A percentile compares a stretch with the other conserved stretches of the same genome.
These are phyloP conservation scores for Cupressus sempervirens DNA, from an alignment of 75 land plant species.

Conservation along the genomic window DNA sequence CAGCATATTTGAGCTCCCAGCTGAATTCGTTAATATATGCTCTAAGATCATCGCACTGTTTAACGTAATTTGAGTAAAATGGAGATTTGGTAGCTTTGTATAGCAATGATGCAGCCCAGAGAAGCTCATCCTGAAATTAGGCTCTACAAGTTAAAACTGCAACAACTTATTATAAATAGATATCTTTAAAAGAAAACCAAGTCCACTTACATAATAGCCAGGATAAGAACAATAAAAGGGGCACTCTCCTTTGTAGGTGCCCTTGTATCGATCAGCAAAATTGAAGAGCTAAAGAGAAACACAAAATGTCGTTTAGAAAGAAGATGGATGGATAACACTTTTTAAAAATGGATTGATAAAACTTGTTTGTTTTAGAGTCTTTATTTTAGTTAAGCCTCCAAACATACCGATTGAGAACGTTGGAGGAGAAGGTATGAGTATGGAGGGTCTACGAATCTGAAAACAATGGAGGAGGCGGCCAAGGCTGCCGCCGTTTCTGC, in stretches of 20 bases:
- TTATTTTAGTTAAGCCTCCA: too few species aligned
- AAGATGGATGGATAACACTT: too few species aligned
- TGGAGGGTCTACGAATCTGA: slow-evolving; percentile 29
- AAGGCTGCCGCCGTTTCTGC: slow-evolving; percentile 89
- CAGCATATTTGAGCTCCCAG: slow-evolving; percentile 69
- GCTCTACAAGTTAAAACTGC: not conserved
- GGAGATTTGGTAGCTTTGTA: too few species aligned
- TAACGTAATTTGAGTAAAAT: slow-evolving; percentile 33
- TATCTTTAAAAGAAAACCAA: not conserved
- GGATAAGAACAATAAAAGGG: slow-evolving; percentile 91
- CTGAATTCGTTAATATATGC: slow-evolving; percentile 48
- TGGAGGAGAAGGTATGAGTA: slow-evolving; percentile 66
- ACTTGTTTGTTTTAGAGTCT: not conserved
- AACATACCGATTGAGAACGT: slow-evolving; percentile 52
- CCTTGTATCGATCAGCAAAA: slow-evolving; percentile 54
- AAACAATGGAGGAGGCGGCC: slow-evolving; percentile 79
- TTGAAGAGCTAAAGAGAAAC: slow-evolving; percentile 44
- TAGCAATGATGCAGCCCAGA: slow-evolving; percentile 65
- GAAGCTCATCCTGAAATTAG: slow-evolving; percentile 60
- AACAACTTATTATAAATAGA: not conserved
- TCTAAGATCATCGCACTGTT: slow-evolving; percentile 29
- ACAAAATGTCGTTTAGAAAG: not conserved
- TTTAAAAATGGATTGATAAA: too few species aligned
- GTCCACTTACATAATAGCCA: slow-evolving; percentile 56
- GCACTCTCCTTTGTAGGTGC: slow-evolving; percentile 74